These are phyloP conservation scores for Inonotus obliquus DNA, from an alignment of 1,284 basidiomycete genomes.

Conservation along the genomic window DNA sequence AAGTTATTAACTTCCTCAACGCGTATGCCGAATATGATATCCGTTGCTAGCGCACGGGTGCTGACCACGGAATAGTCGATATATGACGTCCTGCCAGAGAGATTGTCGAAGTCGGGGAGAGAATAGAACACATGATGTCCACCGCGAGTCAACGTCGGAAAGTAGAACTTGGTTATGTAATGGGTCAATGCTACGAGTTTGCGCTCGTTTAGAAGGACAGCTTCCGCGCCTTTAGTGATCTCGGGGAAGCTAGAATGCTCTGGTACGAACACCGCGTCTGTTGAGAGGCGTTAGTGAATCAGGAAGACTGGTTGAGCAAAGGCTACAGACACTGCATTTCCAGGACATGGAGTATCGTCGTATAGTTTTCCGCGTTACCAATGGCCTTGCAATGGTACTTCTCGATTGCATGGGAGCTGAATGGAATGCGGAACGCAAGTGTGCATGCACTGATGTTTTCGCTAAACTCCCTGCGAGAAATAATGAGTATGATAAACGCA, in stretches of 20 bases:
- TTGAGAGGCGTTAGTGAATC: background rate
- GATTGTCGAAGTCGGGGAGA: slow-evolving; percentile 21
- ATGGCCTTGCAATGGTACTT: slow-evolving; percentile 10
- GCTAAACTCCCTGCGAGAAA: slow-evolving; percentile 2
- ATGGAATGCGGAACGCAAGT: slow-evolving; percentile 20
- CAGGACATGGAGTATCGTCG: slow-evolving; percentile 11
- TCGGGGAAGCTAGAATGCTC: slow-evolving; percentile 15
- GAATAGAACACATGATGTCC: slow-evolving; percentile 19
- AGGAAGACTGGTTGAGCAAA: background rate
- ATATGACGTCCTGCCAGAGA: slow-evolving; percentile 14
- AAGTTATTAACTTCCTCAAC: slow-evolving; percentile 30
- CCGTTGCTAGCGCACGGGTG: slow-evolving; percentile 12
- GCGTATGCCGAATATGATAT: slow-evolving; percentile 26
- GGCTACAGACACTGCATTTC: slow-evolving; percentile 9
- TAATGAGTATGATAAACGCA: too few relatives aligned
- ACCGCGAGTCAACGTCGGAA: slow-evolving; percentile 15
- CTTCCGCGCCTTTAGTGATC: background rate
- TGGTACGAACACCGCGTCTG: slow-evolving; percentile 14
- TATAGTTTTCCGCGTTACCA: slow-evolving; percentile 9
- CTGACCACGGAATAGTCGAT: slow-evolving; percentile 21
- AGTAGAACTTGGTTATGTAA: slow-evolving; percentile 18
- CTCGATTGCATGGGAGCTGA: slow-evolving; percentile 13
- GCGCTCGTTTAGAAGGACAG: background rate
- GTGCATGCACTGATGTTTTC: slow-evolving; percentile 8
- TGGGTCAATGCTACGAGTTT: slow-evolving; percentile 11